phyloP scores from a whole-genome alignment of 2,329 filamentous ascomycete genomes.

The Colletotrichum musicola region DNA sequence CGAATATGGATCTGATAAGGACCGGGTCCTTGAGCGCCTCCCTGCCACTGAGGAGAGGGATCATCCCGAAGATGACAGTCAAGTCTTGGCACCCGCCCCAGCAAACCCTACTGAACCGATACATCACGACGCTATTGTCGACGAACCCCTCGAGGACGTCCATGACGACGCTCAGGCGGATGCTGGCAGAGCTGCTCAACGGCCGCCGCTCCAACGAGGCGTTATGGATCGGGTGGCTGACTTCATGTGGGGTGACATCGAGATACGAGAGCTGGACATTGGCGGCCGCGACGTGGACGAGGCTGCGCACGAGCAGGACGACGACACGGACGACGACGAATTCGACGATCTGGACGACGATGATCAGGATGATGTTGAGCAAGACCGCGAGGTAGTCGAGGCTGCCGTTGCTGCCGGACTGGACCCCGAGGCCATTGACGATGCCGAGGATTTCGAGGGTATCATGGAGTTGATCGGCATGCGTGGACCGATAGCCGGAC shows the following conservation, averaged over 20 bases:
- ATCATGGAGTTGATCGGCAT: constrained; percentile 97
- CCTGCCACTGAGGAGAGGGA: not conserved
- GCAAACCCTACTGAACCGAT: not conserved
- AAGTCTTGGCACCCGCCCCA: not conserved
- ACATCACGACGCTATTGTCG: not conserved
- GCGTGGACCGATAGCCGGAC: constrained; percentile 89
- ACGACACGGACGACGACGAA: constrained; percentile 54
- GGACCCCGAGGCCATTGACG: constrained; percentile 81
- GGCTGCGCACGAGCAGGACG: constrained; percentile 65
- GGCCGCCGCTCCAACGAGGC: constrained; percentile 46
- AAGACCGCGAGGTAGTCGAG: constrained; percentile 70
- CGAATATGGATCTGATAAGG: constrained; percentile 19
- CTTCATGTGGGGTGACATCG: constrained; percentile 73
- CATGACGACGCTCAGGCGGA: constrained; percentile 18
- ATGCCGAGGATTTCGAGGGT: constrained; percentile 95
- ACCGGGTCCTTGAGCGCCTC: not conserved
- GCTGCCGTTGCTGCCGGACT: constrained; percentile 76
- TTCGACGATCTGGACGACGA: constrained; percentile 49
- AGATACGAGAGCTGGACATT: constrained; percentile 49
- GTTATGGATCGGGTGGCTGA: constrained; percentile 62
- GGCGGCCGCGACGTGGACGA: constrained; percentile 50
- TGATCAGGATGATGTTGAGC: constrained; percentile 52
- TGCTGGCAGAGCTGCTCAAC: constrained; percentile 30
- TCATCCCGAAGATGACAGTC: not conserved
- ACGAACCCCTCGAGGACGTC: constrained; percentile 9